Conservation (phyloP, 257 asterid species). For the Jacaranda mimosifolia region DNA sequence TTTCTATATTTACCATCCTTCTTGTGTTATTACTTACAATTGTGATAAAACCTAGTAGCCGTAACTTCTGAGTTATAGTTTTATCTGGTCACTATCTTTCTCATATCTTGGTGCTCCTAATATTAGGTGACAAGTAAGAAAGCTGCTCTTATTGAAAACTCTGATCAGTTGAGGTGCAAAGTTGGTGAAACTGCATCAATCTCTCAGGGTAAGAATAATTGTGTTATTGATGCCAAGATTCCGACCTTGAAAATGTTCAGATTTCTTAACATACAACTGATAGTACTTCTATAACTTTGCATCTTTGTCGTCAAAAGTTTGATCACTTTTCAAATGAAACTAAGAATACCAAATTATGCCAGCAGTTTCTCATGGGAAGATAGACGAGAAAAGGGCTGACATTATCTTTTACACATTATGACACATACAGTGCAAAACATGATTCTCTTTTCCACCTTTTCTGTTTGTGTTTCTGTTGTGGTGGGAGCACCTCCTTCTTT, state of each 20-base stretch:
- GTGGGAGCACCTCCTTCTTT: slow-evolving; percentile 10
- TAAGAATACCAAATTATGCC: not conserved
- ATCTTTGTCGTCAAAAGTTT: not conserved
- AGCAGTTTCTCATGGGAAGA: not conserved
- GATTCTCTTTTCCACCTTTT: not conserved
- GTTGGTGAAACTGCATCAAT: slow-evolving; percentile 80
- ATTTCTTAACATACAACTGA: not conserved
- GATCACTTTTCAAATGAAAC: not conserved
- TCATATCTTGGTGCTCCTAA: slow-evolving; percentile 29
- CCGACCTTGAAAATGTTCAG: slow-evolving; percentile 16
- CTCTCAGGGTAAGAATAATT: slow-evolving; percentile 69
- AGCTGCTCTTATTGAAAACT: slow-evolving; percentile 82
- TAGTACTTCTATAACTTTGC: not conserved
- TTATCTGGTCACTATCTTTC: slow-evolving; percentile 27
- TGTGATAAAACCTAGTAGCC: slow-evolving; percentile 16
- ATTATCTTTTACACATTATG: not conserved
- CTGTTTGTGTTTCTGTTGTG: slow-evolving; percentile 4
- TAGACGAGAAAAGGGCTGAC: not conserved
- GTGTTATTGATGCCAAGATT: slow-evolving; percentile 32
- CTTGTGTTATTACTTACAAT: slow-evolving; percentile 12
- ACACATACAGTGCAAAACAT: slow-evolving; percentile 10
- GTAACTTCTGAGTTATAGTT: slow-evolving; percentile 6
- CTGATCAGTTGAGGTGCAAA: slow-evolving; percentile 69
- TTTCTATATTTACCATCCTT: slow-evolving; percentile 18
- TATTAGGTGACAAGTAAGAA: slow-evolving; percentile 88